Base-by-base conservation (phyloP, 257 asterid species). In the Salvia hispanica region DNA sequence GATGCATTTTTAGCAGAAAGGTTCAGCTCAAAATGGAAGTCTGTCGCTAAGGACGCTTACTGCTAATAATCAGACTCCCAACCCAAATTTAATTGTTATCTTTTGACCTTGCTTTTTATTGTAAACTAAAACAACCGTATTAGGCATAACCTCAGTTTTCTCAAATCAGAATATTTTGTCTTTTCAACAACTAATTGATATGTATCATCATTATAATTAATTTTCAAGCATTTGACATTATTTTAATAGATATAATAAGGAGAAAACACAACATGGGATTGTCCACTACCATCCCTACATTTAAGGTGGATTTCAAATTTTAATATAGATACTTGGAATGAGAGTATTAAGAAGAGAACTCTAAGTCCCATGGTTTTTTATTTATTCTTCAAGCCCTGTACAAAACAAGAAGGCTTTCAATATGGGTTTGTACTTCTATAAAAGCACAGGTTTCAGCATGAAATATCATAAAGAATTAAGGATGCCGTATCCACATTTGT, bases 371-470 rank as follows among this genome's bases (percentile, higher is more conserved):
- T 37, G 42, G 11, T 21, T 58, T 40, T 48, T 21, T 45, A 44
- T 59, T 52, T 52, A 33, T 21, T 74, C 43, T 39, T 50, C 64
- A 74, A 60, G 25, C 37, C 53, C 8, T n/a, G 36, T 31, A 52
- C n/a, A 31, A 21, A 21, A 34, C 28, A 58, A 50, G 55, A 61
- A 71, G 33, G 42, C 50, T 59, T 12, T 12, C 63, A 25, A 31
- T 62, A 62, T 44, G 39, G 46, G 8, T 46, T 7, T 21, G 18
- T 44, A 15, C 33, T 72, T 42, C 48, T 59, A 51, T 58, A 9
- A 53, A 31, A 21, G 57, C 36, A 59, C 6, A 18, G 47, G 58
- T 68, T 66, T 60, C 60, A 66, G 47, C 66, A 58, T 54, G 6
- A 40, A 34, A 51, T 4, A 50, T 36, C 39, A 67, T 74, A 72